Conservation (phyloP, 257 asterid genomes). For the Przewalskia tangutica region DNA sequence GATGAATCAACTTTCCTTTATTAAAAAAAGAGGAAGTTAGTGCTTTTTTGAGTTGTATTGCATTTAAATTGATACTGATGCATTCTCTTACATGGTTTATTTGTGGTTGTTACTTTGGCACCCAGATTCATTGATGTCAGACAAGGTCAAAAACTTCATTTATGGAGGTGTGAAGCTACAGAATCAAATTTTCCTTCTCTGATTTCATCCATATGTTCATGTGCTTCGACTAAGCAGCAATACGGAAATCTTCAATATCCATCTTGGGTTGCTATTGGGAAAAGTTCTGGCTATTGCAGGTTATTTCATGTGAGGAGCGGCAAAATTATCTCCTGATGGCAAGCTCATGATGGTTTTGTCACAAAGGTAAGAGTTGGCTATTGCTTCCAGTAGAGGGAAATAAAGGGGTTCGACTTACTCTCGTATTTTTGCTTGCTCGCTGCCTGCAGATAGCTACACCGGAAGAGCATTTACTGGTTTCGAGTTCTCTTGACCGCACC, state of each 20-base stretch:
- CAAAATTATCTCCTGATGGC: slow-evolving; percentile 73
- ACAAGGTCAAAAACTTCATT: slow-evolving; percentile 84
- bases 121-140: slow-evolving; percentile 83
- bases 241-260: slow-evolving; percentile 38
- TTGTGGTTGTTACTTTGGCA: slow-evolving; percentile 1
- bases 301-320: slow-evolving; percentile 88
- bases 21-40: slow-evolving; percentile 45
- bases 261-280: slow-evolving; percentile 89
- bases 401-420: not conserved
- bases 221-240: slow-evolving; percentile 41
- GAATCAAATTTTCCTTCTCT: slow-evolving; percentile 76
- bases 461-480: slow-evolving; percentile 62
- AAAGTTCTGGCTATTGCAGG: slow-evolving; percentile 76
- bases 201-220: slow-evolving; percentile 77
- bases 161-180: slow-evolving; percentile 66
- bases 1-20: too few relatives aligned
- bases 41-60: not conserved
- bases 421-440: slow-evolving; percentile 4
- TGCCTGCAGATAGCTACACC: slow-evolving; percentile 77
- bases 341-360: slow-evolving; percentile 96
- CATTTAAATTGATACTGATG: not conserved
- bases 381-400: not conserved
- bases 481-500: slow-evolving; percentile 89
- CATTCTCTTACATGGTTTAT: not conserved
- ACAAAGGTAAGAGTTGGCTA: slow-evolving; percentile 59